Conservation (phyloP, 345 rosid genomes). For the Sonneratia alba region DNA sequence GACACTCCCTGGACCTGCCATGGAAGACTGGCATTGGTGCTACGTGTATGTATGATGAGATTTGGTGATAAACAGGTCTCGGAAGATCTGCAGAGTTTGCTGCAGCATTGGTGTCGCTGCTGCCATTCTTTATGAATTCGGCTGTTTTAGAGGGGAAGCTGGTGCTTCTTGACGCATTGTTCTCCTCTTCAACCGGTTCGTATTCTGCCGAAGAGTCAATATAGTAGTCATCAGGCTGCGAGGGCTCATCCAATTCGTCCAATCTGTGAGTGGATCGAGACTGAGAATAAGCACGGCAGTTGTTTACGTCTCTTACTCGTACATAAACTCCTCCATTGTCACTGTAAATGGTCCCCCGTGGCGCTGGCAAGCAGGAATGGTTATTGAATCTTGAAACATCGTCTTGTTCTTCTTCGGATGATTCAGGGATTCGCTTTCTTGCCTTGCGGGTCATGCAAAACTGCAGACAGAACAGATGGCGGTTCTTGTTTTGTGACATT, state of each 20-base stretch:
- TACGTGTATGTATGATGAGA: slow-evolving; percentile 12
- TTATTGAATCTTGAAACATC: background rate
- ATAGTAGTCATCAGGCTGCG: background rate
- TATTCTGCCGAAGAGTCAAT: background rate
- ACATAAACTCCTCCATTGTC: background rate
- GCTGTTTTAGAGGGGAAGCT: background rate
- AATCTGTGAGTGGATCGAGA: background rate
- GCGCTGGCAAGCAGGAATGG: background rate
- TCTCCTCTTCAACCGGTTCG: background rate
- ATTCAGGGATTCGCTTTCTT: background rate
- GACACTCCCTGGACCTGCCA: slow-evolving; percentile 20
- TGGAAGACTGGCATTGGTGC: slow-evolving; percentile 30
- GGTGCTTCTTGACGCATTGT: background rate
- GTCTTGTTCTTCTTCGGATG: background rate
- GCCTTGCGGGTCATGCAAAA: background rate
- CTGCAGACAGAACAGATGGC: background rate
- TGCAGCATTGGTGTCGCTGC: background rate
- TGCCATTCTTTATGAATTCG: background rate
- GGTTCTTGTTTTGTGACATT: background rate
- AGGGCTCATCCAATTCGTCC: background rate
- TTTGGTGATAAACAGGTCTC: background rate
- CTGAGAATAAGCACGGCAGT: background rate
- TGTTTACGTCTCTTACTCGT: background rate
- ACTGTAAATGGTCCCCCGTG: background rate
- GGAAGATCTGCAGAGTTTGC: background rate